A percentile compares a stretch with the other conserved stretches of the same genome.
These are phyloP conservation scores for Termitomyces sp. DNA, from an alignment of 768 basidiomycete species.

Conservation along the genomic window DNA sequence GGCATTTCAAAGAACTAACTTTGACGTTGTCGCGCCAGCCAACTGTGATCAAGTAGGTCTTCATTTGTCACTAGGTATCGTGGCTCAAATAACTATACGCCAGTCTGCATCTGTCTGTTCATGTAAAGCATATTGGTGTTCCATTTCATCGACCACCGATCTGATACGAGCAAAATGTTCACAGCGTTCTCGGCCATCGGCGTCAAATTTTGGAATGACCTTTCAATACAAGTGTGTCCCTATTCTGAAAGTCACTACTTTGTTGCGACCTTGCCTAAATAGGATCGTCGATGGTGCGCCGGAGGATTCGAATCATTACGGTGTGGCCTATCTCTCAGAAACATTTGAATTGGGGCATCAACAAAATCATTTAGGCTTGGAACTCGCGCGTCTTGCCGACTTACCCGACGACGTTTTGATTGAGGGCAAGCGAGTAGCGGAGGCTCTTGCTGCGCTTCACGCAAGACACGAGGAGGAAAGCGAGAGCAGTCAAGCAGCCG, in stretches of 20 bases:
- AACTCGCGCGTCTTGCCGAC: constrained; percentile 85
- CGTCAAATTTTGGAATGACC: constrained; percentile 59
- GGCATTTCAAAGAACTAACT: constrained; percentile 79
- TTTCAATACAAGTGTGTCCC: constrained; percentile 72
- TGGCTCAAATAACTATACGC: not conserved
- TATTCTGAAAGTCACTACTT: not conserved
- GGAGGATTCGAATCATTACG: constrained; percentile 67
- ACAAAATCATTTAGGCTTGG: constrained; percentile 54
- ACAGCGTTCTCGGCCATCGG: constrained; percentile 52
- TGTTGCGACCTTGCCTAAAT: not conserved
- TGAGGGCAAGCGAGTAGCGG: constrained; percentile 61
- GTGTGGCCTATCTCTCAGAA: constrained; percentile 29
- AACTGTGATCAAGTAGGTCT: constrained; percentile 67
- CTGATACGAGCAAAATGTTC: not conserved
- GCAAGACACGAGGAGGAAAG: constrained; percentile 57
- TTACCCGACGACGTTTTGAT: constrained; percentile 68
- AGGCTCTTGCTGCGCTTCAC: constrained; percentile 54
- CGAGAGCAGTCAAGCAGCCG: constrained; percentile 51
- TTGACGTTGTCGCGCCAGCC: constrained; percentile 74
- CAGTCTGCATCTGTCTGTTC: constrained; percentile 81
- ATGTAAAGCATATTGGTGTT: constrained; percentile 36
- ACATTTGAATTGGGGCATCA: not conserved
- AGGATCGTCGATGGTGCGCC: constrained; percentile 76
- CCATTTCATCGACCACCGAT: not conserved
- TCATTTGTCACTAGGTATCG: not conserved